Percentiles rank a stretch among this genome's conserved stretches.
phyloP scores from a whole-genome alignment of 441 rosid species.

The Populus hybrid region DNA sequence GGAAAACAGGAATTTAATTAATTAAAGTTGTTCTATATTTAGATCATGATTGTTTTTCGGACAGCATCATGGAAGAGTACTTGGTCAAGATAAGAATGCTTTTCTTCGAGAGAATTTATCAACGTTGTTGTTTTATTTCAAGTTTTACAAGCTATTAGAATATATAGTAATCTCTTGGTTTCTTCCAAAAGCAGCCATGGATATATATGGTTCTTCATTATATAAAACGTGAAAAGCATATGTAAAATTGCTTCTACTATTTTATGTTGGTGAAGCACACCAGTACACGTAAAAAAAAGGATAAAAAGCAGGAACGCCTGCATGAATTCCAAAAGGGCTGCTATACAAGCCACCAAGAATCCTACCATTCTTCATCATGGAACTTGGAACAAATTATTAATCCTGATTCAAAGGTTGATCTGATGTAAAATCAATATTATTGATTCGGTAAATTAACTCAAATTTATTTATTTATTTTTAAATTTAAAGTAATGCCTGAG shows the following conservation, averaged over 20 bases:
- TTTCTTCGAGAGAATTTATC: neutral
- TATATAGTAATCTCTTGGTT: too few species aligned
- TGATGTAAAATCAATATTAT: too few species aligned
- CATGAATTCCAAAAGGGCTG: neutral
- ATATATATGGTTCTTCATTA: too few species aligned
- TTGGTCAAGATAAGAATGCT: neutral
- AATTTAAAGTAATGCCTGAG: too few species aligned
- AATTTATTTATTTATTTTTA: too few species aligned
- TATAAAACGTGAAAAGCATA: neutral
- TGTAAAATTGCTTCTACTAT: neutral
- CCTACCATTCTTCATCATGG: neutral
- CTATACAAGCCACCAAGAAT: neutral
- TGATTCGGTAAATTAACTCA: too few species aligned
- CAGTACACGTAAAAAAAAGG: neutral
- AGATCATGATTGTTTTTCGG: neutral
- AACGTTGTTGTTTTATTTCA: neutral
- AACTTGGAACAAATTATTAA: neutral
- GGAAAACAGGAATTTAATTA: neutral
- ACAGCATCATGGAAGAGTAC: neutral
- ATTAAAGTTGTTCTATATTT: neutral
- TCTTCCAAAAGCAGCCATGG: too few species aligned
- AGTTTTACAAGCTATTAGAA: too few species aligned
- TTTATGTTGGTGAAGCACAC: neutral
- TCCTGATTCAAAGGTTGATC: too few species aligned
- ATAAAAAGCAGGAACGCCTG: neutral